Percentiles rank a stretch among this genome's conserved stretches.
phyloP scores from a whole-genome alignment of 768 basidiomycete genomes.

The Mycena galericulata region DNA sequence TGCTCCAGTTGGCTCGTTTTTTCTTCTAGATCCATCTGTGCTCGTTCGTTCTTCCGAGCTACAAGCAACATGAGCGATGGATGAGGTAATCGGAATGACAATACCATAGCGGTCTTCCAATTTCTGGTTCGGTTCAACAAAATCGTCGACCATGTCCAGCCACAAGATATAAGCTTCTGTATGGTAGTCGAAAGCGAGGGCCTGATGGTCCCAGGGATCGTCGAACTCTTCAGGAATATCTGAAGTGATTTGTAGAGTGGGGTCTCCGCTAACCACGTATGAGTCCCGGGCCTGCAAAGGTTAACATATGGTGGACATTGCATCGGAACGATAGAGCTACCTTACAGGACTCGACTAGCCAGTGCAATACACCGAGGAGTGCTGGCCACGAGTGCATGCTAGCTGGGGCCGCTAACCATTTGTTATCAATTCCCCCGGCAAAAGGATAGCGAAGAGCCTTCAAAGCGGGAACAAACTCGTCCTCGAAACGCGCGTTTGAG shows the following conservation, averaged over 20 bases:
- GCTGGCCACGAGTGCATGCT: constrained; percentile 94
- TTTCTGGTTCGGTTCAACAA: constrained; percentile 74
- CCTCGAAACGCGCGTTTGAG: constrained; percentile 70
- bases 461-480: constrained; percentile 83
- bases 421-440: constrained; percentile 80
- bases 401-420: constrained; percentile 89
- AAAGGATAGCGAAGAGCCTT: constrained; percentile 87
- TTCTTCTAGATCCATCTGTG: constrained; percentile 72
- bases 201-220: constrained; percentile 77
- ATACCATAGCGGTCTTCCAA: constrained; percentile 86
- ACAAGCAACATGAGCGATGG: constrained; percentile 20
- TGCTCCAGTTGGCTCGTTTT: constrained; percentile 61
- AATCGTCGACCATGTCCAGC: constrained; percentile 75
- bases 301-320: not conserved
- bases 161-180: constrained; percentile 75
- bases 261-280: constrained; percentile 73
- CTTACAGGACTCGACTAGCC: constrained; percentile 89
- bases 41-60: constrained; percentile 82
- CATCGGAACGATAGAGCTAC: constrained; percentile 58
- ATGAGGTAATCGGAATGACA: not conserved
- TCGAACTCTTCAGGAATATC: constrained; percentile 82
- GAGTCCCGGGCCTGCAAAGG: constrained; percentile 38
- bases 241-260: constrained; percentile 72
- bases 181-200: constrained; percentile 82
- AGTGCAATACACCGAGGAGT: constrained; percentile 89